phyloP scores from a whole-genome alignment of 1,284 basidiomycete species.

The Pulveroboletus sp. region DNA sequence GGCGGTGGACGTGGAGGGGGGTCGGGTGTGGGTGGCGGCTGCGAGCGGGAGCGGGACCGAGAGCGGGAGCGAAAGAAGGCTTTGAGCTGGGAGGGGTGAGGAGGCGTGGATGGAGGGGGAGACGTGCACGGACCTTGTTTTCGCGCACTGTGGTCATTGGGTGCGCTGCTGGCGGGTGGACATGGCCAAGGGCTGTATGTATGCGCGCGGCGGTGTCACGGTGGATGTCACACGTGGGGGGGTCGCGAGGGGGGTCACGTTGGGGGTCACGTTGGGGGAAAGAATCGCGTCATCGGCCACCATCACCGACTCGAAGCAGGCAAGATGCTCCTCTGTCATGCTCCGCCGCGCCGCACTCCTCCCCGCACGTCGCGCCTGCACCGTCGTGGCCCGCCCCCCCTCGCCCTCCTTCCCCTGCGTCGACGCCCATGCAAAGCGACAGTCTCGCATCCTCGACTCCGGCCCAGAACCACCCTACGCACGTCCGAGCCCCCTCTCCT shows the following conservation, averaged over 20 bases:
- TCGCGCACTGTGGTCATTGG: conserved; percentile 21
- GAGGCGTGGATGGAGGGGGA: background rate
- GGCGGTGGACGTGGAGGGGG: conserved; percentile 19
- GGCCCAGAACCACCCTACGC: conserved; percentile 81
- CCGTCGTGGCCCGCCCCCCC: too few species aligned
- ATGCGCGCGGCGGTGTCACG: too few species aligned
- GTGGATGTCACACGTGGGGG: background rate
- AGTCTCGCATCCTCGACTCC: conserved; percentile 50
- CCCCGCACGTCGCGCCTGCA: background rate
- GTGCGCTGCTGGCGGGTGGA: too few species aligned
- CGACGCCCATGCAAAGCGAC: conserved; percentile 68
- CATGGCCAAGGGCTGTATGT: too few species aligned
- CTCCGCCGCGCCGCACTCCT: background rate
- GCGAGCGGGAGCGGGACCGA: conserved; percentile 50
- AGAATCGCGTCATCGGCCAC: too few species aligned
- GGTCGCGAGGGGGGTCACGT: background rate
- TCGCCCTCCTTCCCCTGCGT: conserved; percentile 70
- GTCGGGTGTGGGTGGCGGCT: conserved; percentile 11
- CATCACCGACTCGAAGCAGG: too few species aligned
- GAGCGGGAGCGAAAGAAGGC: conserved; percentile 55
- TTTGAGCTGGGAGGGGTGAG: conserved; percentile 43
- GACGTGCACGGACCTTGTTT: conserved; percentile 40
- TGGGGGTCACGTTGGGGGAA: background rate
- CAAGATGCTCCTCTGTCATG: too few species aligned
- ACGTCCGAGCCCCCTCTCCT: conserved; percentile 69